Evolutionary conservation across 208 protist species (phyloP).

Genomic region (Acanthamoeba triangularis): DNA sequence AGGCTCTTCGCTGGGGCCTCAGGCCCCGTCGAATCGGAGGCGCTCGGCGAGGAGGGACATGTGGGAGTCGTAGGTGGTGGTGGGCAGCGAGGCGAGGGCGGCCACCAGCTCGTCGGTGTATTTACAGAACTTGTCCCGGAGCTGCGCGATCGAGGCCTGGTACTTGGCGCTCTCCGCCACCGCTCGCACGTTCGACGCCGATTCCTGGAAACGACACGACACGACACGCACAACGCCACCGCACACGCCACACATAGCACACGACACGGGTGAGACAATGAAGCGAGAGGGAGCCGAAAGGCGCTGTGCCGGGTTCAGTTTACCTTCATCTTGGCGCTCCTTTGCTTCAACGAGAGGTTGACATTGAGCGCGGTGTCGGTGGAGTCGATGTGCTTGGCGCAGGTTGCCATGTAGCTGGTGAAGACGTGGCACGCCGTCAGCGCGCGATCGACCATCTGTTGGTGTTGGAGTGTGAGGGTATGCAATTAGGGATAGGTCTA

Average conservation of each 20-base stretch:
- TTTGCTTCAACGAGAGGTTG: background rate
- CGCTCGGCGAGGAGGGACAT: slow-evolving; percentile 49
- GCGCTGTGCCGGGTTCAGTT: background rate
- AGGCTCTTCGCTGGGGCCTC: no score
- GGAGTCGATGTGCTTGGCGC: slow-evolving; percentile 50
- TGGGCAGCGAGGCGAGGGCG: slow-evolving; percentile 31
- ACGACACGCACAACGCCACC: background rate
- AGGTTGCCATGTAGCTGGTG: slow-evolving; percentile 2
- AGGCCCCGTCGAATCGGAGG: background rate
- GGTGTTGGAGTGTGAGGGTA: background rate
- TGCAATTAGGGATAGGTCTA: background rate
- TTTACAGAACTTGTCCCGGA: slow-evolving; percentile 44
- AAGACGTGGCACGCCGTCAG: slow-evolving; percentile 53
- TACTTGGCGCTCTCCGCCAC: slow-evolving; percentile 49
- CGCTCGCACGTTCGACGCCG: background rate
- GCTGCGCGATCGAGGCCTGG: slow-evolving; percentile 6
- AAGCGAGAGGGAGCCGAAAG: no score
- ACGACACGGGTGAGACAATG: background rate
- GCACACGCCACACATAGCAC: no score
- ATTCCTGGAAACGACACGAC: background rate
- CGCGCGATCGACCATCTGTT: slow-evolving; percentile 1
- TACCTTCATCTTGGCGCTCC: slow-evolving; percentile 5
- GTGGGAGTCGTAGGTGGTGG: slow-evolving; percentile 27
- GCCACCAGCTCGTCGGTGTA: slow-evolving; percentile 19
- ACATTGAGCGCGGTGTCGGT: background rate